Percentiles rank a stretch among this genome's conserved stretches.
Evolutionary conservation across 257 asterid genomes (phyloP).

Genomic region (Pogostemon cablin): DNA sequence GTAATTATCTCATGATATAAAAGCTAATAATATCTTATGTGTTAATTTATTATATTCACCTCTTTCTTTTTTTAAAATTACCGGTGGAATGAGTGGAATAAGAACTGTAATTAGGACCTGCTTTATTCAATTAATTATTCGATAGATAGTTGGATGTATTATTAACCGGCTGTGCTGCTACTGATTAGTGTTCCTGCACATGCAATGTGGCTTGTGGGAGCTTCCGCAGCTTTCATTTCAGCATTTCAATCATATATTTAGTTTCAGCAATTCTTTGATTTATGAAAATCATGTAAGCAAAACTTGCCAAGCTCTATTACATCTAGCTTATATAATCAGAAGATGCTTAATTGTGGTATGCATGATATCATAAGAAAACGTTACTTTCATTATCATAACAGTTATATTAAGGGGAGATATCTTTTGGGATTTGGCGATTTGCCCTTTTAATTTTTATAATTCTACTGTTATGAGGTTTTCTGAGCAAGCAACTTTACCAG

Average conservation of each 20-base stretch:
- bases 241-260: not conserved
- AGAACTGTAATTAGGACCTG: not conserved
- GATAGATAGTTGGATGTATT: not conserved
- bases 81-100: constrained; percentile 1
- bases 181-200: not conserved
- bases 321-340: constrained; percentile 4
- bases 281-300: not conserved
- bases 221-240: not conserved
- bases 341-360: constrained; percentile 2
- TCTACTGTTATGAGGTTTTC: constrained; percentile 5
- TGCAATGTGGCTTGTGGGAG: constrained; percentile 1
- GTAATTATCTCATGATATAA: not conserved
- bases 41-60: constrained; percentile 4
- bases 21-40: not conserved
- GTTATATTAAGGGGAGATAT: not conserved
- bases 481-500: constrained; percentile 24
- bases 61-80: not conserved
- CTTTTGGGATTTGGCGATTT: not conserved
- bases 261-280: constrained; percentile 11
- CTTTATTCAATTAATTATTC: constrained; percentile 7
- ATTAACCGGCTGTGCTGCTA: not conserved
- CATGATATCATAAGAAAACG: not conserved
- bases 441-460: not conserved
- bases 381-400: not conserved
- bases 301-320: not conserved